phyloP scores from a whole-genome alignment of 139 green algal genomes.

The Chlamydomonas incerta region DNA sequence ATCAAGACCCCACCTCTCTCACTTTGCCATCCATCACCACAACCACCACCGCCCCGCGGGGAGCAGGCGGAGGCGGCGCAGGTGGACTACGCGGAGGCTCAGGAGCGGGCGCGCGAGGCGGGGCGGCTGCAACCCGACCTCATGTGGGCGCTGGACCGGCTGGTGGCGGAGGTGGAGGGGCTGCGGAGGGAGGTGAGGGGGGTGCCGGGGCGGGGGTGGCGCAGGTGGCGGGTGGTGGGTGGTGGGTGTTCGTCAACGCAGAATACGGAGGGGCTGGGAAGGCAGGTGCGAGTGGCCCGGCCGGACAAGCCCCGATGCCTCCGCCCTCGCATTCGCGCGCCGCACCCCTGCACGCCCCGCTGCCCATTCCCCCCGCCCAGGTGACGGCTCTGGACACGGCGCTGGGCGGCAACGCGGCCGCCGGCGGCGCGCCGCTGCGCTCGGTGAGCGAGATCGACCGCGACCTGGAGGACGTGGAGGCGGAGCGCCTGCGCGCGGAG shows the following conservation, averaged over 20 bases:
- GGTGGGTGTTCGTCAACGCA: too few species aligned
- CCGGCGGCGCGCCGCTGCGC: not conserved
- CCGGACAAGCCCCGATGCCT: not conserved
- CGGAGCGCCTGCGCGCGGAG: conserved; percentile 34
- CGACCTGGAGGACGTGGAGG: conserved; percentile 41
- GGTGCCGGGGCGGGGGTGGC: not conserved
- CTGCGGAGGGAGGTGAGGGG: conserved; percentile 42
- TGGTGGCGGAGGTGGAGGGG: conserved; percentile 38
- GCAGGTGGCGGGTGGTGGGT: too few species aligned
- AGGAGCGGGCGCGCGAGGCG: conserved; percentile 10
- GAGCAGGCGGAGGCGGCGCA: not conserved
- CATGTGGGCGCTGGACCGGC: conserved; percentile 47
- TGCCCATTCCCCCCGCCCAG: not conserved
- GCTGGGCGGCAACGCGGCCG: not conserved
- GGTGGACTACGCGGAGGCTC: conserved; percentile 27
- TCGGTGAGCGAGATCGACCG: conserved; percentile 42
- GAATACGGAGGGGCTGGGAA: too few species aligned
- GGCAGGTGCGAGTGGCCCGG: too few species aligned
- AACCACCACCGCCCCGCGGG: not conserved
- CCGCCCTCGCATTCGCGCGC: not conserved
- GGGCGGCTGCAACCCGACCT: conserved; percentile 3
- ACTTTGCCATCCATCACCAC: not conserved
- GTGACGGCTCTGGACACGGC: not conserved
- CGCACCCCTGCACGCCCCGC: not conserved
- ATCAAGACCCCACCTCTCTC: too few species aligned